Conservation (phyloP, 2,329 filamentous ascomycete species). For the Cladosporium velox region DNA sequence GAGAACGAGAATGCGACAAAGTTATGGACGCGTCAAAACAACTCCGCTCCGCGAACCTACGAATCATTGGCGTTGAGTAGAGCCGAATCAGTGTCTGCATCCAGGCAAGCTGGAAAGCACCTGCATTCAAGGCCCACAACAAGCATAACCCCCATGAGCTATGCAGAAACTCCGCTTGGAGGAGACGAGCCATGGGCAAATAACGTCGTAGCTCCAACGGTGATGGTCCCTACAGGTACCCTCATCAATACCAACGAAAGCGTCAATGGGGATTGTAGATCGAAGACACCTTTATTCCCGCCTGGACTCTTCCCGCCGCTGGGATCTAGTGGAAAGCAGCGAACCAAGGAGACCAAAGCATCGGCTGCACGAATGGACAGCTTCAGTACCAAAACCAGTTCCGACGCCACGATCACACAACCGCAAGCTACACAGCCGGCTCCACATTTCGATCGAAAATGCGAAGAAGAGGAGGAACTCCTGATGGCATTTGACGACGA, state of each 20-base stretch:
- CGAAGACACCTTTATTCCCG: background rate
- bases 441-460: background rate
- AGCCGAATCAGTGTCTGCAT: background rate
- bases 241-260: slow-evolving; percentile 19
- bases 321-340: background rate
- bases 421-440: background rate
- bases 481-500: slow-evolving; percentile 6
- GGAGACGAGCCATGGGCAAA: slow-evolving; percentile 23
- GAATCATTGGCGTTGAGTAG: background rate
- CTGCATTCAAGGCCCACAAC: background rate
- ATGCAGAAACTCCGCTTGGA: slow-evolving; percentile 5
- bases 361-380: background rate
- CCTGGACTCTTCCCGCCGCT: slow-evolving; percentile 5
- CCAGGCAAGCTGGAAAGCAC: background rate
- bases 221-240: background rate
- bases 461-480: background rate
- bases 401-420: background rate
- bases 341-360: background rate
- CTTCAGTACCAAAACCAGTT: background rate
- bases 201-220: slow-evolving; percentile 13
- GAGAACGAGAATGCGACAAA: slow-evolving; percentile 18
- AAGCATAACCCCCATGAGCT: slow-evolving; percentile 15
- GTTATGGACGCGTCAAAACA: background rate
- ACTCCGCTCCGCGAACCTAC: background rate
- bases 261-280: background rate